Base-by-base conservation (phyloP, 1,284 basidiomycete species). In the Volvariella volvacea region DNA sequence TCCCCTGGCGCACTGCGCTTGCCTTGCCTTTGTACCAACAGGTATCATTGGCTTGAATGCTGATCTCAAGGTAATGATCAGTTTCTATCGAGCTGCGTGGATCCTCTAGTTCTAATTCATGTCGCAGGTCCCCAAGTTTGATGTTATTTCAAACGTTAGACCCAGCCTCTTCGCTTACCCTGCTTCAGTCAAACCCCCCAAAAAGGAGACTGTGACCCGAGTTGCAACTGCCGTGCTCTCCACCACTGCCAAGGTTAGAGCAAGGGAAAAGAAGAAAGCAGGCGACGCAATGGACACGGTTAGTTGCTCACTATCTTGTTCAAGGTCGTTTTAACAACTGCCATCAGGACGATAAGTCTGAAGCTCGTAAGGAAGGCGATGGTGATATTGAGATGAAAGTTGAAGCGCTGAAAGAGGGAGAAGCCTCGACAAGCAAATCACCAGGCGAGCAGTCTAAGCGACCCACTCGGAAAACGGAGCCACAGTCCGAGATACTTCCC, bases 141-240 rank as follows among this genome's bases (percentile, higher is more conserved):
- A 94, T 37, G 89, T 93, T 53, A 68, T 83, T 42, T 95, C 91
- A 30, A 91, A 94, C 58, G 89, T 88, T 17, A 81, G 75, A 52
- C 91, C 92, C 6, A 91, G 87, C 52, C 64, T 92, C 39, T 96
- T 93, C 58, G 92, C 92, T 1, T 97, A 97, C 64, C 92, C 91
- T 4, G 67, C 84, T 10, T 74, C 79, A 2, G 84, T 81, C 40
- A 91, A 91, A 60, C 87, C 92, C 10, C 88, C 88, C 1, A 89
- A 91, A 65, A 93, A 92, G 67, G 92, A 95, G 67, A 76, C 88
- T 1, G 84, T 90, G 32, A 80, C 87, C 38, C 95, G 94, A 65
- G 84, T 93, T 43, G 89, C 88, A 30, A 86, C 92, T 9, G 94
- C 92, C 21, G 92, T 98, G 4, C 74, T 98, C 33, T 95, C 92